Conservation (phyloP, 192 early-diverging fungal genomes). For the Phlyctochytrium bullatum region DNA sequence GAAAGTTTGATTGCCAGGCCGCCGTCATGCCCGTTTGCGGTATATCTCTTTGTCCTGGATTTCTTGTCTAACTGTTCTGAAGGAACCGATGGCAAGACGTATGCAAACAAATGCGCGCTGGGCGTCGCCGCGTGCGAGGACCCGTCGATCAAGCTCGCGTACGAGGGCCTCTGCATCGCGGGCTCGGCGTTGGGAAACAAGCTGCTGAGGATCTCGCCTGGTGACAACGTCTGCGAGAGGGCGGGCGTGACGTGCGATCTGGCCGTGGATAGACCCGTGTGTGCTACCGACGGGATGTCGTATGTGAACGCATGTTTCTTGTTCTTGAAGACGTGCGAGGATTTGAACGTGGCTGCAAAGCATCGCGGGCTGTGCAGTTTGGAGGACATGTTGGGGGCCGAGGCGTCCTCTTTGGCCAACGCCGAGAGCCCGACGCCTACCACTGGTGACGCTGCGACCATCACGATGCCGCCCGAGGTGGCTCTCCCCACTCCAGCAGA, state of each 20-base stretch:
- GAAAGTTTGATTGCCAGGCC: too few species aligned
- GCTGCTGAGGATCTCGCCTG: background rate
- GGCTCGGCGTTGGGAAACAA: background rate
- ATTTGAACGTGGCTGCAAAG: too few species aligned
- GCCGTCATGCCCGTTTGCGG: too few species aligned
- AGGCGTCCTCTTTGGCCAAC: background rate
- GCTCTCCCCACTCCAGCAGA: too few species aligned
- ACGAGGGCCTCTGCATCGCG: background rate
- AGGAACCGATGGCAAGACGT: background rate
- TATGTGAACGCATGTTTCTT: background rate
- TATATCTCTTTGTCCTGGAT: too few species aligned
- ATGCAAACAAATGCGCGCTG: background rate
- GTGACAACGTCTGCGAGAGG: background rate
- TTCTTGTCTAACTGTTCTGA: too few species aligned
- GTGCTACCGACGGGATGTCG: background rate
- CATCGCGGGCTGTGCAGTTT: too few species aligned
- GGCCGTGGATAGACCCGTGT: background rate
- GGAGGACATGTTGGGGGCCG: background rate
- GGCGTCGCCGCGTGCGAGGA: background rate
- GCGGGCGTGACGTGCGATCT: background rate
- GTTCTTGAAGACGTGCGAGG: too few species aligned
- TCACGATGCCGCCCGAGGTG: background rate
- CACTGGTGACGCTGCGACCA: background rate
- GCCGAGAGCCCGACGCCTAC: background rate
- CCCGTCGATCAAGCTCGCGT: background rate